A percentile compares a stretch with the other conserved stretches of the same genome.
These are phyloP conservation scores for Epichloe festucae DNA, from an alignment of 2,329 filamentous ascomycete species.

Conservation along the genomic window DNA sequence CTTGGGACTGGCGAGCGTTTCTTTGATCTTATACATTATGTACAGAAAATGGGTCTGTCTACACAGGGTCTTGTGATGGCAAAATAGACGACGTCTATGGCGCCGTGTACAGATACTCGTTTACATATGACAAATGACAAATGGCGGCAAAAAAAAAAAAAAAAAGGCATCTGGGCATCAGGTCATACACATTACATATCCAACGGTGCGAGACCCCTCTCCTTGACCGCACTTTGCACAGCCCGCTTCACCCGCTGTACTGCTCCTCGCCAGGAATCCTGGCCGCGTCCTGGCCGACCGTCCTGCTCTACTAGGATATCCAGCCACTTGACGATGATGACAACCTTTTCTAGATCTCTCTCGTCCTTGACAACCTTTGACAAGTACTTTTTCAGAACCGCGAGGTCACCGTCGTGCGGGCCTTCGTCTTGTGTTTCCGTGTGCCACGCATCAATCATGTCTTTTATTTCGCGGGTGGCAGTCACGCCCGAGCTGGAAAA, in stretches of 20 bases:
- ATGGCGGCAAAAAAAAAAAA: neutral
- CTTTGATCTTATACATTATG: neutral
- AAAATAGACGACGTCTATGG: too few species aligned
- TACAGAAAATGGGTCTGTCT: neutral
- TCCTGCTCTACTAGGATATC: conserved; percentile 41
- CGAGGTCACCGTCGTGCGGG: conserved; percentile 67
- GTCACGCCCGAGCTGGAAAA: conserved; percentile 33
- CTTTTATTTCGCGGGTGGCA: conserved; percentile 48
- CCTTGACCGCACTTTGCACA: conserved; percentile 41
- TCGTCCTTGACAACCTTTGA: conserved; percentile 61
- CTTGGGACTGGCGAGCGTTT: neutral
- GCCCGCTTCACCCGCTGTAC: conserved; percentile 31
- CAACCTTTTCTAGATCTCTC: conserved; percentile 62
- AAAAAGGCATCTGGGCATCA: neutral
- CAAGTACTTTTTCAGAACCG: conserved; percentile 62
- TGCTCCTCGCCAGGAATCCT: conserved; percentile 33
- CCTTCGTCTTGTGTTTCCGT: conserved; percentile 57
- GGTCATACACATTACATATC: conserved; percentile 16
- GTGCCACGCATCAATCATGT: conserved; percentile 67
- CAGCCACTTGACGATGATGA: conserved; percentile 57
- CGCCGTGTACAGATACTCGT: too few species aligned
- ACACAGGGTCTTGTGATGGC: too few species aligned
- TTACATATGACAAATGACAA: neutral
- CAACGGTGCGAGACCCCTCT: conserved; percentile 46
- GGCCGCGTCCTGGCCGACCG: conserved; percentile 22